Percentiles rank a stretch among this genome's conserved stretches.
phyloP scores from a whole-genome alignment of 768 basidiomycete genomes.

The Coprinopsis marcescibilis region DNA sequence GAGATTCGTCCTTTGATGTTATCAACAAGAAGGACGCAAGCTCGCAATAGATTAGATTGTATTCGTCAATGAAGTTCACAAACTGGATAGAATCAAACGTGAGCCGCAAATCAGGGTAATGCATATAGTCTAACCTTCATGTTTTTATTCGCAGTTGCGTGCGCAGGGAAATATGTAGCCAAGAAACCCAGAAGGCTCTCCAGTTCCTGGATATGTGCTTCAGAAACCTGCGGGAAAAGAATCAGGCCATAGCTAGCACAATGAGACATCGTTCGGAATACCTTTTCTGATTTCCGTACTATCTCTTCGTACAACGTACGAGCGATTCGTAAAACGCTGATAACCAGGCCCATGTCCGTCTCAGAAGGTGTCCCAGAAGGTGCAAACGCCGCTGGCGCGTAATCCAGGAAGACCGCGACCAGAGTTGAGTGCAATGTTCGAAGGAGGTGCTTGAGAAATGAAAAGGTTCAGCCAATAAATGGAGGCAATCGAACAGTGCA shows the following conservation, averaged over 20 bases:
- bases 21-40: slow-evolving; percentile 60
- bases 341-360: slow-evolving; percentile 53
- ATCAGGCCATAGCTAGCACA: slow-evolving; percentile 1
- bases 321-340: slow-evolving; percentile 52
- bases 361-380: slow-evolving; percentile 55
- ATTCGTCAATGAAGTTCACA: slow-evolving; percentile 60
- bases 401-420: slow-evolving; percentile 81
- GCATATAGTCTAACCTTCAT: slow-evolving; percentile 47
- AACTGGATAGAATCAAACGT: slow-evolving; percentile 31
- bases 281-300: slow-evolving; percentile 35
- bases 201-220: slow-evolving; percentile 41
- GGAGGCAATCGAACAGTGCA: too few species aligned
- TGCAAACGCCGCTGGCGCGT: slow-evolving; percentile 76
- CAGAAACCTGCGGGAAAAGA: slow-evolving; percentile 15
- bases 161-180: slow-evolving; percentile 82
- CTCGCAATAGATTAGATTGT: slow-evolving; percentile 77
- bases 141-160: slow-evolving; percentile 40
- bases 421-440: slow-evolving; percentile 73
- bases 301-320: slow-evolving; percentile 55
- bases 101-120: background rate
- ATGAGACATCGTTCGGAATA: slow-evolving; percentile 15
- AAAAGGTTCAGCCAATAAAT: background rate
- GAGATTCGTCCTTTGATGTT: slow-evolving; percentile 20
- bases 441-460: slow-evolving; percentile 52
- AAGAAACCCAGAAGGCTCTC: slow-evolving; percentile 63